These are phyloP conservation scores for Bruguiera sexangula DNA, from an alignment of 345 rosid genomes.

Conservation along the genomic window DNA sequence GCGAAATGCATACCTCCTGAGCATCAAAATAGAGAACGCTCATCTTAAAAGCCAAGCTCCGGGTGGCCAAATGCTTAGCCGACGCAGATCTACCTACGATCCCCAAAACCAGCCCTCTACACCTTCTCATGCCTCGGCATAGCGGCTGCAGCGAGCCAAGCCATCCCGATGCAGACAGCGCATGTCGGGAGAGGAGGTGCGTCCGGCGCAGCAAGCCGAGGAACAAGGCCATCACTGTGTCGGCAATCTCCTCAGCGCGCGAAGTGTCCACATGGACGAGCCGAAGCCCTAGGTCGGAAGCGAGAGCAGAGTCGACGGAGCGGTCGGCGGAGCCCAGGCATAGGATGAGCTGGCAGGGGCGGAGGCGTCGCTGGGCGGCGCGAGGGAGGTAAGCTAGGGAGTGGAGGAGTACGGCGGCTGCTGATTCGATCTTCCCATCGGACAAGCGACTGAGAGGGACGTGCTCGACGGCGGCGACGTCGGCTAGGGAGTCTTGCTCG, in stretches of 20 bases:
- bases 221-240: slow-evolving; percentile 96
- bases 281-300: slow-evolving; percentile 84
- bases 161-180: slow-evolving; percentile 95
- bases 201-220: slow-evolving; percentile 94
- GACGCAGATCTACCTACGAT: slow-evolving; percentile 94
- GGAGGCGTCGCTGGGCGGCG: slow-evolving; percentile 99
- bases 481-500: slow-evolving; percentile 79
- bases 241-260: slow-evolving; percentile 97
- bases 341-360: slow-evolving; percentile 86
- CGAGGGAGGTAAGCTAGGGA: slow-evolving; percentile 98
- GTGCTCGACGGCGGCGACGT: slow-evolving; percentile 80
- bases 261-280: slow-evolving; percentile 91
- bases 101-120: slow-evolving; percentile 93
- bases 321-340: slow-evolving; percentile 98
- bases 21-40: slow-evolving; percentile 93
- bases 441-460: slow-evolving; percentile 89
- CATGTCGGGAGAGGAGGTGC: slow-evolving; percentile 81
- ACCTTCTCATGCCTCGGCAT: slow-evolving; percentile 94
- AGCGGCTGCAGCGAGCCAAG: slow-evolving; percentile 94
- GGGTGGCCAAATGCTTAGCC: slow-evolving; percentile 65
- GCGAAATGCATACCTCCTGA: slow-evolving; percentile 47
- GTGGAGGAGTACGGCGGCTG: slow-evolving; percentile 92
- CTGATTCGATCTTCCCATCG: slow-evolving; percentile 85
- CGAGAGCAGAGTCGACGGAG: slow-evolving; percentile 84
- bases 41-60: slow-evolving; percentile 98